A percentile compares a stretch with the other conserved stretches of the same genome.
These are phyloP conservation scores for Pichia ethanolica DNA, from an alignment of 805 yeast species.

Conservation along the genomic window DNA sequence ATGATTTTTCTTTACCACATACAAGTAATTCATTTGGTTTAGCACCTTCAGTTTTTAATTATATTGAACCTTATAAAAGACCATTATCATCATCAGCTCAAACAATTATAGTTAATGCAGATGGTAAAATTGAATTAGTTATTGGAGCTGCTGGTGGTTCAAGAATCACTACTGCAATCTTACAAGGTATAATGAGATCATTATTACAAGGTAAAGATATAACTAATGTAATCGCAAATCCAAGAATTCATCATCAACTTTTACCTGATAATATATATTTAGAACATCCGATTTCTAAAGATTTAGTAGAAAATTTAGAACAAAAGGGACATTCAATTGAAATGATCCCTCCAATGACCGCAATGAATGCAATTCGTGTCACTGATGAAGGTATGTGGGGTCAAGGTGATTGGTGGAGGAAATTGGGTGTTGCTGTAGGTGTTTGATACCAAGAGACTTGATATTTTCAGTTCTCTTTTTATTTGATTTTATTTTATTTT, in stretches of 20 bases:
- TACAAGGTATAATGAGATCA: constrained; percentile 68
- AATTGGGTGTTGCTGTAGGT: constrained; percentile 67
- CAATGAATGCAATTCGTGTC: constrained; percentile 47
- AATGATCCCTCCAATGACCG: constrained; percentile 40
- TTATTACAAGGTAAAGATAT: constrained; percentile 53
- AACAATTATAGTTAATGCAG: constrained; percentile 45
- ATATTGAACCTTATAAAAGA: constrained; percentile 64
- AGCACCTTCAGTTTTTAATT: constrained; percentile 75
- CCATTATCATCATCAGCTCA: constrained; percentile 86
- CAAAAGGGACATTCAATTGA: constrained; percentile 44
- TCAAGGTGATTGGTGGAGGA: constrained; percentile 88
- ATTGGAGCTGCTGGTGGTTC: constrained; percentile 96
- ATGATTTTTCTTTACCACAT: constrained; percentile 77
- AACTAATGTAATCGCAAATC: constrained; percentile 65
- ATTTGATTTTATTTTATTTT: background rate
- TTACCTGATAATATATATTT: constrained; percentile 61
- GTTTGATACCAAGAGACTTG: constrained; percentile 29
- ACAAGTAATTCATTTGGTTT: constrained; percentile 70
- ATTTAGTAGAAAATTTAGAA: constrained; percentile 30
- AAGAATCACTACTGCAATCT: constrained; percentile 71
- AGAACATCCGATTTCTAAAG: constrained; percentile 45
- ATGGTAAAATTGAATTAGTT: constrained; percentile 50
- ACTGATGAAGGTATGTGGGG: constrained; percentile 47
- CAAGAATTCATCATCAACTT: constrained; percentile 85
- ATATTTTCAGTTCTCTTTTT: background rate